Evolutionary conservation across 495 filamentous ascomycete species (phyloP), one percentile per base, ranked within the genome.

Genomic region (Daldinia loculata): DNA sequence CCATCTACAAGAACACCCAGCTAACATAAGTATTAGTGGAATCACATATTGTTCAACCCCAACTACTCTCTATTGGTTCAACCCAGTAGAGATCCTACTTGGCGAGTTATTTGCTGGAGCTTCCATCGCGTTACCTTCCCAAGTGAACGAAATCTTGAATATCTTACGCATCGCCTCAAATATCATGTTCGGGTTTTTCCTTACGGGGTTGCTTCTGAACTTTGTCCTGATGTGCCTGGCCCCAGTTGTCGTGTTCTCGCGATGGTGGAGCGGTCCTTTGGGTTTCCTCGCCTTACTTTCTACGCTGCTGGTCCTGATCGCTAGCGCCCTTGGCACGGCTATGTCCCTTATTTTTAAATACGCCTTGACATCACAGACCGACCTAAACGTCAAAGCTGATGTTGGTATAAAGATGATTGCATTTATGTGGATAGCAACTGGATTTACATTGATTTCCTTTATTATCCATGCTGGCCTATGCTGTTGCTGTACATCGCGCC

Each of bases 151-250:
- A 63, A 91, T 93, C 61, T 86, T 98, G 22, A 80, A 86, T 39
- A 86, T 97, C 58, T 88, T 95, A 72, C 86, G 86, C 43, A 82
- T 87, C n/a, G 91, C 90, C n/a, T 93, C 89, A 4, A 88, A 94
- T 71, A 89, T 91, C 84, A 97, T 98, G 93, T 97, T 96, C 76
- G 93, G 86, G 59, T 89, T 95, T 78, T 97, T 95, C 82, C 75
- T 98, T 6, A 84, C 89, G 1, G 88, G 88, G 8, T 80, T 88
- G 43, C 82, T 91, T 57, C 81, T 96, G 58, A 87, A 85, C 71
- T 89, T 91, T 57, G 72, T 95, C 58, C 81, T 91, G 68, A 74
- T 86, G 26, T 69, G 80, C 36, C 56, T 78, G 22, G 76, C 81
- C 1, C 80, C 81, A 4, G 58, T 85, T 1, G 83, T 79, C 66